Base-by-base conservation (phyloP, 495 filamentous ascomycete species). In the Aspergillus homomorphus region DNA sequence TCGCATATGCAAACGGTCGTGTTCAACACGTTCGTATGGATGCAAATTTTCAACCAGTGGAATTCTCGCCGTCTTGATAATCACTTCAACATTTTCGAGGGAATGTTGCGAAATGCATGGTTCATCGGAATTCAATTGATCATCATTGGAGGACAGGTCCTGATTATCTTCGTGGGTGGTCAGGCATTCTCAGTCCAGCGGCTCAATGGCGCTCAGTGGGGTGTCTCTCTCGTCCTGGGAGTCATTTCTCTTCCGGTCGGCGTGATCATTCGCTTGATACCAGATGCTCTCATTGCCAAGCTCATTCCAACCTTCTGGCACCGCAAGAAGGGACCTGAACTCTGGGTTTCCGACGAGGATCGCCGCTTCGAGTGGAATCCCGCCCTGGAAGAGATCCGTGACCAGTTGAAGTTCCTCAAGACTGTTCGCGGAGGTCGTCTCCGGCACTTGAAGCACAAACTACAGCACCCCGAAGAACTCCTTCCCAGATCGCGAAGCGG, bases 11-110 rank as follows among this genome's bases (percentile, higher is more conserved):
- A 83, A 57, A 91, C 90, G 1, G 75, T 93, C 42, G 83, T 96
- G 22, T 95, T 96, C 79, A 96, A 95, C 75, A 90, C 89, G 1
- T 96, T 93, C 63, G 89, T 94, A 41, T 96, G 91, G 87, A 92
- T 96, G 89, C 91, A 95, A 62, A 91, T 95, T 62, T 95, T 95
- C 82, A 96, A 96, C 66, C 80, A 90, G 66, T 85, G 89, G 74
- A 92, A 92, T 65, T 89, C 82, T 71, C 88, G 91, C 49, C 88
- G 91, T 1, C 79, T 97, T 16, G 92, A 97, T 68, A 97, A 96
- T 75, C 82, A 83, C 23, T 83, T 94, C 75, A 96, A 96, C 66
- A 89, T 96, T 61, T 88, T 97, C 69, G 91, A 96, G 61, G 90
- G 90, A 18, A 82, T 96, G 23, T 79, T 77, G 46, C 82, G 77